Evolutionary conservation across 768 basidiomycete genomes (phyloP), one percentile per base, ranked within the genome.

Genomic region (Rhodocollybia butyracea): DNA sequence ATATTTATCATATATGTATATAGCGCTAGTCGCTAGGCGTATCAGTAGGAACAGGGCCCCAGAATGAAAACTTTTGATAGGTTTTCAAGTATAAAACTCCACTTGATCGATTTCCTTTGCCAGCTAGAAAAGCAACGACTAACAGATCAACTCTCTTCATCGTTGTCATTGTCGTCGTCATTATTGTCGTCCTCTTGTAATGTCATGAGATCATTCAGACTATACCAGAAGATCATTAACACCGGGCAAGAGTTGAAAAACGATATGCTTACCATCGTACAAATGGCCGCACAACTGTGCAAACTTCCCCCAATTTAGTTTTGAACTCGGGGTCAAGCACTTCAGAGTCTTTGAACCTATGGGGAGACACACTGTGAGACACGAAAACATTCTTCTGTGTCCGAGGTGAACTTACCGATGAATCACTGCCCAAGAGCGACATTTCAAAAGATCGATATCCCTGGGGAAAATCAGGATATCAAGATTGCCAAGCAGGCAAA

Each of bases 371-470:
- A 59, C 52, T 70, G 74, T 15, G 57, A 54, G 36, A 51, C 40
- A 19, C 34, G 21, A 71, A 19, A 34, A 34, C 7, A 32, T 36
- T 17, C 8, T 36, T 36, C 34, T 8, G 8, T 8, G n/a, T n/a
- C n/a, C 24, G 3, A 45, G 27, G 10, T 45, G 15, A 32, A 11
- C 76, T 48, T 58, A 90, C 91, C 67, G 66, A 59, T 85, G 78
- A 0, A 79, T 66, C 2, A 95, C 91, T 2, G 79, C 85, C 31
- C 92, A 83, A 17, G 86, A 85, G 24, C 93, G 83, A 57, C 90
- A 87, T 69, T 91, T 91, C 58, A 99, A 72, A 47, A 98, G 71
- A 67, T 96, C 95, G 60, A 99, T 98, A 66, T 98, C 93, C 68
- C 88, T 90, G 57, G 31, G 53, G 21, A 27, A 26, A 8, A 56